Evolutionary conservation across 23 red algal genomes (phyloP).

Genomic region (Agarophyton chilense): DNA sequence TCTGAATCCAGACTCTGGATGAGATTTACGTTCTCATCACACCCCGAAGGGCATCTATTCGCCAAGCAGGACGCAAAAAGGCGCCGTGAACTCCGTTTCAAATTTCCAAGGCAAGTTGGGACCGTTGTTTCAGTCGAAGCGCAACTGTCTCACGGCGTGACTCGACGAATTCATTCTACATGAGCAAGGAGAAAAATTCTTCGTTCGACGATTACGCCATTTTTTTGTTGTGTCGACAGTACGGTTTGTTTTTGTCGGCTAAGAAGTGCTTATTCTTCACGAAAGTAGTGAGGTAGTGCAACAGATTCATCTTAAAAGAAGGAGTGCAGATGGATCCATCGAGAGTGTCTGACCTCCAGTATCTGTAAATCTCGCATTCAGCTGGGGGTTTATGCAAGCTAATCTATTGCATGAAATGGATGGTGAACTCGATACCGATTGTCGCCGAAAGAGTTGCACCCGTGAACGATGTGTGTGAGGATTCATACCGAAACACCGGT

Average conservation of each 20-base stretch:
- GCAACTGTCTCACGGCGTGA: background rate
- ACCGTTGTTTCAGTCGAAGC: background rate
- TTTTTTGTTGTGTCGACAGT: background rate
- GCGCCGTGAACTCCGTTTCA: background rate
- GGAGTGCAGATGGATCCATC: background rate
- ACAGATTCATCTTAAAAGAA: background rate
- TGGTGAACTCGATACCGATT: slow-evolving; percentile 4
- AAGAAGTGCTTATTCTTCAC: slow-evolving; percentile 18
- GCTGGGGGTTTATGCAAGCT: slow-evolving; percentile 16
- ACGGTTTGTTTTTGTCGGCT: background rate
- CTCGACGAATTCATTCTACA: slow-evolving; percentile 31
- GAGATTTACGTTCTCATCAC: too few species aligned
- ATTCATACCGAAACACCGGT: background rate
- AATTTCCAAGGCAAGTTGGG: background rate
- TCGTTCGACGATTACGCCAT: background rate
- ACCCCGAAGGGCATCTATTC: background rate
- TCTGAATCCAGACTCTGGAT: too few species aligned
- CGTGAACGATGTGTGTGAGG: background rate
- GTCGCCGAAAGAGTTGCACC: background rate
- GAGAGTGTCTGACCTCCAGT: background rate
- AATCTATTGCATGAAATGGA: slow-evolving; percentile 21
- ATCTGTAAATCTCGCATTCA: background rate
- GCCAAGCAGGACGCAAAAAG: too few species aligned
- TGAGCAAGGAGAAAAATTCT: background rate
- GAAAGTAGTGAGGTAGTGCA: slow-evolving; percentile 13